phyloP scores from a whole-genome alignment of 306 rosid species.

The Prosopis cineraria region DNA sequence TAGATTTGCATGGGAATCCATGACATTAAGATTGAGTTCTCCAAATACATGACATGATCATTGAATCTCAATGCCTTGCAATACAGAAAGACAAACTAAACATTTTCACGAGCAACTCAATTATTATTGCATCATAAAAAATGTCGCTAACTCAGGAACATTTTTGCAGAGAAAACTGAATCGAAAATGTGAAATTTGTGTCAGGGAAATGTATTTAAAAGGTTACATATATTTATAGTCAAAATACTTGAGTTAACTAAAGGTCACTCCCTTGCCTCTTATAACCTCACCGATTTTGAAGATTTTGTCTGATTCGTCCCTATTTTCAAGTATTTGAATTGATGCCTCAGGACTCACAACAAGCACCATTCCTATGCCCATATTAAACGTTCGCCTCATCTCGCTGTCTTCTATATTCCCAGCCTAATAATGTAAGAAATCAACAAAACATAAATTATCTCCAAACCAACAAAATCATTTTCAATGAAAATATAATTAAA shows the following conservation, averaged over 20 bases:
- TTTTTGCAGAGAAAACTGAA: neutral
- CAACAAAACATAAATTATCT: neutral
- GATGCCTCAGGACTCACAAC: constrained; percentile 55
- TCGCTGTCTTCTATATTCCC: constrained; percentile 60
- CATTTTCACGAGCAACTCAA: neutral
- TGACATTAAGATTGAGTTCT: neutral
- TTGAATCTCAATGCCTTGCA: constrained; percentile 8
- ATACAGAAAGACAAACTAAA: neutral
- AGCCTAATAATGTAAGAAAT: constrained; percentile 36
- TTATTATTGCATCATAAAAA: neutral
- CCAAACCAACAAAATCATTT: neutral
- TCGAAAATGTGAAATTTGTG: neutral
- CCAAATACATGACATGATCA: neutral
- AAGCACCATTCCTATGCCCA: constrained; percentile 79
- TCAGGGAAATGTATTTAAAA: neutral
- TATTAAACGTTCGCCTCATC: constrained; percentile 69
- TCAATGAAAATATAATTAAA: neutral
- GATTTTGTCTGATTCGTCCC: constrained; percentile 33
- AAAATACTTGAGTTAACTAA: neutral
- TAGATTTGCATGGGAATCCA: neutral
- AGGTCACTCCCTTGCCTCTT: constrained; percentile 54
- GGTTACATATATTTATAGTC: neutral
- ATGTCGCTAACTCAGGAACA: neutral
- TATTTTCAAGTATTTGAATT: constrained; percentile 40
- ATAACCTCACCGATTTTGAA: constrained; percentile 59